Conservation (phyloP, 345 rosid species). For the Citrus unshiu region DNA sequence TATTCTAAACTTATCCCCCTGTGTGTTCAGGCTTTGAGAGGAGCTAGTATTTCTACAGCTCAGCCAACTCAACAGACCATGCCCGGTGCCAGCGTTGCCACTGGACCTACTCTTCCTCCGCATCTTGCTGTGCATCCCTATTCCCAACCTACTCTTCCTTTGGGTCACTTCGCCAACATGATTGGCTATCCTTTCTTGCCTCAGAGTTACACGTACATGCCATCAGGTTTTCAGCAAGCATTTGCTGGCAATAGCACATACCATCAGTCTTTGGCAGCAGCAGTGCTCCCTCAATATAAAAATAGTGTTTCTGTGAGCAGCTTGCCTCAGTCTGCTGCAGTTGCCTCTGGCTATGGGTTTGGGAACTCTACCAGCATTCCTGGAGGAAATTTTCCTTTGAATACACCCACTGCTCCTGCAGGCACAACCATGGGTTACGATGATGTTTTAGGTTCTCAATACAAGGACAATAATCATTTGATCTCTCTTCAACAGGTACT, state of each 20-base stretch:
- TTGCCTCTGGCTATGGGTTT: conserved; percentile 86
- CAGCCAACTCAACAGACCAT: conserved; percentile 62
- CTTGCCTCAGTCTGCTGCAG: conserved; percentile 81
- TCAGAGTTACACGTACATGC: conserved; percentile 90
- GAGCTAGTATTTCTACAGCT: conserved; percentile 56
- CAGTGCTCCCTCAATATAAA: conserved; percentile 87
- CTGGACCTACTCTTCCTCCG: conserved; percentile 78
- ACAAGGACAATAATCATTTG: conserved; percentile 71
- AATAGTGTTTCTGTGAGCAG: conserved; percentile 69
- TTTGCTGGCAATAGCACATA: conserved; percentile 75
- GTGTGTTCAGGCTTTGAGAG: conserved; percentile 55
- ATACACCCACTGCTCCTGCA: conserved; percentile 55
- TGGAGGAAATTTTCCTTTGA: conserved; percentile 67
- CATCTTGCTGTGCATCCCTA: conserved; percentile 91
- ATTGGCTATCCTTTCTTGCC: conserved; percentile 82
- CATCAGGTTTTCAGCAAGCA: conserved; percentile 86
- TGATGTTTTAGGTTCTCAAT: conserved; percentile 75
- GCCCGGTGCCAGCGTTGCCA: conserved; percentile 59
- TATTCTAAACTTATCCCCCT: conserved; percentile 13
- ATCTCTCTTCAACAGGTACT: conserved; percentile 78
- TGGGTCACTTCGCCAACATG: conserved; percentile 88
- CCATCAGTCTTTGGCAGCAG: conserved; percentile 85
- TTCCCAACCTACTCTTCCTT: conserved; percentile 78
- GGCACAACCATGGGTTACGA: conserved; percentile 70
- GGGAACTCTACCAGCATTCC: conserved; percentile 71